Evolutionary conservation across 345 rosid species (phyloP).

Genomic region (Eutrema heterophyllum): DNA sequence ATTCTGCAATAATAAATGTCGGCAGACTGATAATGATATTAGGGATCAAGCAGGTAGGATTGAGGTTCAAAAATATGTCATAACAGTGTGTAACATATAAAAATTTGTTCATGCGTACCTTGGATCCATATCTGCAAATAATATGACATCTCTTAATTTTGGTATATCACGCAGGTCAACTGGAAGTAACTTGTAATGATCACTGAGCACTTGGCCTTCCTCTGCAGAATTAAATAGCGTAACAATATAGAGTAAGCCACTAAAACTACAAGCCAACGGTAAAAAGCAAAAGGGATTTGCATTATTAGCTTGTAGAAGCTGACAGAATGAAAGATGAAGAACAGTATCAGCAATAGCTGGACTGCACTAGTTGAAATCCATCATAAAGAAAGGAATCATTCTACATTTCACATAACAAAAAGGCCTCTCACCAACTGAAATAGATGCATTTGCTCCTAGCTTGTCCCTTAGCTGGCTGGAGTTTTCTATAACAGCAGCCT

Average conservation of each 20-base stretch:
- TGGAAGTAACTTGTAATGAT: constrained; percentile 86
- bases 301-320: not conserved
- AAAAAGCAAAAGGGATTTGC: not conserved
- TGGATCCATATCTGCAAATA: constrained; percentile 76
- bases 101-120: constrained; percentile 41
- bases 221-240: constrained; percentile 39
- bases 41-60: constrained; percentile 37
- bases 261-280: not conserved
- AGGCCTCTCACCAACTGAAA: constrained; percentile 54
- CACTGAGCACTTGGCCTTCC: constrained; percentile 84
- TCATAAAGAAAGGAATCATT: not conserved
- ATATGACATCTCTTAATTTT: constrained; percentile 62
- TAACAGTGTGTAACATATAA: not conserved
- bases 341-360: not conserved
- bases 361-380: not conserved
- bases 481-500: constrained; percentile 70
- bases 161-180: constrained; percentile 76
- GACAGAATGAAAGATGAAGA: not conserved
- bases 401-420: not conserved
- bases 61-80: not conserved
- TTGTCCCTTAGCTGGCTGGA: constrained; percentile 62
- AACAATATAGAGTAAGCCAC: constrained; percentile 6
- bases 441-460: constrained; percentile 62
- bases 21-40: constrained; percentile 82
- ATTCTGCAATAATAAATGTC: constrained; percentile 97